phyloP scores from a whole-genome alignment of 495 filamentous ascomycete species.

The Neurospora cerealis region DNA sequence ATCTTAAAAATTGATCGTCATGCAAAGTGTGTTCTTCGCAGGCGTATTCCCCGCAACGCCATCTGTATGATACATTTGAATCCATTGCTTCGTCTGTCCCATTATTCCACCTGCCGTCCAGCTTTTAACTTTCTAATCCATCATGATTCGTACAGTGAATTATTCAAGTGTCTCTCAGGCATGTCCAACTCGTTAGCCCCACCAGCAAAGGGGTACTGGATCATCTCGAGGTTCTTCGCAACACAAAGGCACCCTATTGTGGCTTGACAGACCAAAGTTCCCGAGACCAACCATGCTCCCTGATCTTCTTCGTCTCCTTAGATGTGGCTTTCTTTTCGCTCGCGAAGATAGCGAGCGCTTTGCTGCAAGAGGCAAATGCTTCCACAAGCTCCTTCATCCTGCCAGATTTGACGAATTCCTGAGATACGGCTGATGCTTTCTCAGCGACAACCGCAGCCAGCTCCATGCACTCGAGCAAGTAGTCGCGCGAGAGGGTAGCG shows the following conservation, averaged over 20 bases:
- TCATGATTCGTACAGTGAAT: neutral
- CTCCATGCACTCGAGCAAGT: conserved; percentile 68
- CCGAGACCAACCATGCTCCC: conserved; percentile 40
- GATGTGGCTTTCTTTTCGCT: conserved; percentile 36
- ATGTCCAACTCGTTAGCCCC: neutral
- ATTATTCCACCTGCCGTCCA: neutral
- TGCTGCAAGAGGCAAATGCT: conserved; percentile 61
- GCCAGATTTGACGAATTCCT: conserved; percentile 51
- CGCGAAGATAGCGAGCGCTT: conserved; percentile 57
- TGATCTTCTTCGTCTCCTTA: conserved; percentile 41
- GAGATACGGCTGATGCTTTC: conserved; percentile 52
- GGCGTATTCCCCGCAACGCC: neutral
- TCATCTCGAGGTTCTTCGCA: neutral
- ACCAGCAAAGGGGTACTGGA: neutral
- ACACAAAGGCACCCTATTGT: neutral
- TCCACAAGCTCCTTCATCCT: conserved; percentile 74
- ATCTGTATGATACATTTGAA: neutral
- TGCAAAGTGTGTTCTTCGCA: neutral
- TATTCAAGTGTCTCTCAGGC: neutral
- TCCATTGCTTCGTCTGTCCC: neutral
- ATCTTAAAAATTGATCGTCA: neutral
- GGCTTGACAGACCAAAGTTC: conserved; percentile 31
- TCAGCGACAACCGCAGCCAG: conserved; percentile 58
- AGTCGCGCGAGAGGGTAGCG: conserved; percentile 49
- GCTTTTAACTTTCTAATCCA: neutral